These are phyloP conservation scores for Curvularia verruculosa DNA, from an alignment of 2,329 filamentous ascomycete species.

Conservation along the genomic window DNA sequence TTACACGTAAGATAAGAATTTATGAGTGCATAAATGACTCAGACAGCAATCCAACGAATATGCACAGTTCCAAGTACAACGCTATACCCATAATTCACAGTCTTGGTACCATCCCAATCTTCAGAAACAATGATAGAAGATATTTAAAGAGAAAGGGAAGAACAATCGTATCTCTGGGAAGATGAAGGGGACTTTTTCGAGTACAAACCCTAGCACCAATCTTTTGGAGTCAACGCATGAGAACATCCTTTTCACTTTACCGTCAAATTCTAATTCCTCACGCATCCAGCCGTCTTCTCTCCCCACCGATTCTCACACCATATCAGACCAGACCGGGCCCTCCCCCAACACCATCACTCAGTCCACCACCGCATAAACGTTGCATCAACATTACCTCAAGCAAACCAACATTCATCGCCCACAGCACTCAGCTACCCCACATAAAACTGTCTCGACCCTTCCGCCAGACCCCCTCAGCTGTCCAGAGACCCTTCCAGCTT, in stretches of 20 bases:
- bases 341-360: not conserved
- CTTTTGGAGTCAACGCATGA: not conserved
- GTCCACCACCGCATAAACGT: not conserved
- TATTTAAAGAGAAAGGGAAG: not conserved
- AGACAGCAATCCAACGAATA: not conserved
- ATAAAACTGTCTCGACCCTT: not conserved
- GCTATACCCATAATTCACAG: not conserved
- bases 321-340: not conserved
- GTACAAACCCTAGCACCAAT: not conserved
- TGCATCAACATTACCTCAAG: not conserved
- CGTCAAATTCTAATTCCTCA: no score
- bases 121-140: not conserved
- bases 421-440: not conserved
- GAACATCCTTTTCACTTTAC: not conserved
- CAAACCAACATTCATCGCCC: not conserved
- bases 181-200: not conserved
- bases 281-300: not conserved
- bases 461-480: no score
- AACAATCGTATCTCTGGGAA: not conserved
- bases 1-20: not conserved
- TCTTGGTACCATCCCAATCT: not conserved
- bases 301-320: not conserved
- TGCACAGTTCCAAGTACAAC: no score
- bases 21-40: not conserved
- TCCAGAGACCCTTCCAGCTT: no score